phyloP scores from a whole-genome alignment of 176 grass and related monocot species.

The Zoysia japonica region DNA sequence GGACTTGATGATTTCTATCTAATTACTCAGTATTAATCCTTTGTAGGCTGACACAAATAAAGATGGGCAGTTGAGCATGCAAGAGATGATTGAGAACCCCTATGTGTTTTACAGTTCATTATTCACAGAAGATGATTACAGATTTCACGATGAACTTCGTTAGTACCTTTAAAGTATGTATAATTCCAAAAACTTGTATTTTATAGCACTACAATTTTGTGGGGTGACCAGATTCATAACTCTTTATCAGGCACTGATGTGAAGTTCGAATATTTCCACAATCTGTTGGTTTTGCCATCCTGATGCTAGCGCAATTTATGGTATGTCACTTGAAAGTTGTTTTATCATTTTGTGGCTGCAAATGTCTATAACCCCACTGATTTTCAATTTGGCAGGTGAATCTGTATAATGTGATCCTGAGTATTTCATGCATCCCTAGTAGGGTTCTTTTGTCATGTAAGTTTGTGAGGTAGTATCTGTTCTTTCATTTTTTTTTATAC shows the following conservation, averaged over 20 bases:
- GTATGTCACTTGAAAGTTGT: constrained; percentile 26
- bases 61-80: constrained; percentile 77
- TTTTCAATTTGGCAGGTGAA: constrained; percentile 35
- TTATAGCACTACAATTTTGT: constrained; percentile 7
- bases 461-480: not conserved
- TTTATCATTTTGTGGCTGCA: not conserved
- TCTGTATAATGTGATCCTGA: constrained; percentile 31
- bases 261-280: not conserved
- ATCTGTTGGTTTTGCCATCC: not conserved
- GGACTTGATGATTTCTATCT: constrained; percentile 15
- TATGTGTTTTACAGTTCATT: constrained; percentile 89
- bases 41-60: constrained; percentile 82
- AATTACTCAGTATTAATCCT: not conserved
- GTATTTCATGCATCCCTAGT: not conserved
- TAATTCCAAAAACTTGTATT: not conserved
- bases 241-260: constrained; percentile 22
- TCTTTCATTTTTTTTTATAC: constrained; percentile 34
- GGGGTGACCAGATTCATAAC: constrained; percentile 16
- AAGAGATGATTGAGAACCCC: constrained; percentile 93
- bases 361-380: not conserved
- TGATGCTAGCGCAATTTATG: constrained; percentile 14
- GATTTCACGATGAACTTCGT: constrained; percentile 81
- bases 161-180: constrained; percentile 47
- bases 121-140: constrained; percentile 83
- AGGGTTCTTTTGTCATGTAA: constrained; percentile 32